Evolutionary conservation across 2,329 filamentous ascomycete genomes (phyloP).

Genomic region (Xylariaceae sp.): DNA sequence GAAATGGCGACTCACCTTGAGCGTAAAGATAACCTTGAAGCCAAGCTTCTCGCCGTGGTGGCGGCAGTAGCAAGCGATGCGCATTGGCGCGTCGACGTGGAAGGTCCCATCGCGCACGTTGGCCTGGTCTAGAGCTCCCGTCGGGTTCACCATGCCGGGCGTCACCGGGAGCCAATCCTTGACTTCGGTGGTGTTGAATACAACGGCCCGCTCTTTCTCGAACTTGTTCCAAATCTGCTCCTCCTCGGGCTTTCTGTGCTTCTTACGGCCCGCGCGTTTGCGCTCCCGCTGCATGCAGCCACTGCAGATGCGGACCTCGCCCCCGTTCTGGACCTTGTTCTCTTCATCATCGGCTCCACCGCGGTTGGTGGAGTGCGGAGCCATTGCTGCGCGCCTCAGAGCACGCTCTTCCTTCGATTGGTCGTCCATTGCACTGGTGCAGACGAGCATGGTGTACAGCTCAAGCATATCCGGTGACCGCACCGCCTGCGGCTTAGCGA

Average conservation of each 20-base stretch:
- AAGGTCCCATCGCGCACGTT: slow-evolving; percentile 54
- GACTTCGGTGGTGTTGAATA: slow-evolving; percentile 84
- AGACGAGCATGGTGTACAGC: slow-evolving; percentile 75
- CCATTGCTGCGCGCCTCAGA: slow-evolving; percentile 48
- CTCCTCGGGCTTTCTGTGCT: slow-evolving; percentile 86
- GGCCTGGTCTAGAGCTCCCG: slow-evolving; percentile 32
- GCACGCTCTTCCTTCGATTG: slow-evolving; percentile 59
- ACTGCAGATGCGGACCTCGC: slow-evolving; percentile 84
- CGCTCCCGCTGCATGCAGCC: slow-evolving; percentile 90
- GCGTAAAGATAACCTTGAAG: slow-evolving; percentile 88
- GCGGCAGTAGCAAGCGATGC: slow-evolving; percentile 93
- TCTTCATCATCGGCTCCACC: slow-evolving; percentile 53
- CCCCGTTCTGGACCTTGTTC: slow-evolving; percentile 73
- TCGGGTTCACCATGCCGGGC: slow-evolving; percentile 40
- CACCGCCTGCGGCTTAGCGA: slow-evolving; percentile 63
- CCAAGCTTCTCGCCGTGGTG: slow-evolving; percentile 91
- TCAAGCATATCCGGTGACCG: slow-evolving; percentile 68
- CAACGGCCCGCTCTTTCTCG: slow-evolving; percentile 73
- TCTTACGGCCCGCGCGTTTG: slow-evolving; percentile 86
- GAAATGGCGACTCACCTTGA: too few relatives aligned
- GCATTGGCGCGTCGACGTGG: slow-evolving; percentile 82
- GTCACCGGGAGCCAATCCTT: slow-evolving; percentile 70
- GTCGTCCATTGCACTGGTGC: slow-evolving; percentile 84
- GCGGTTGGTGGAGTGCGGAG: slow-evolving; percentile 23
- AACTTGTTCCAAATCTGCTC: slow-evolving; percentile 80